Evolutionary conservation across 371 early-diverging fungal genomes (phyloP), one percentile per base, ranked within the genome.

Genomic region (Basidiobolus meristosporus): DNA sequence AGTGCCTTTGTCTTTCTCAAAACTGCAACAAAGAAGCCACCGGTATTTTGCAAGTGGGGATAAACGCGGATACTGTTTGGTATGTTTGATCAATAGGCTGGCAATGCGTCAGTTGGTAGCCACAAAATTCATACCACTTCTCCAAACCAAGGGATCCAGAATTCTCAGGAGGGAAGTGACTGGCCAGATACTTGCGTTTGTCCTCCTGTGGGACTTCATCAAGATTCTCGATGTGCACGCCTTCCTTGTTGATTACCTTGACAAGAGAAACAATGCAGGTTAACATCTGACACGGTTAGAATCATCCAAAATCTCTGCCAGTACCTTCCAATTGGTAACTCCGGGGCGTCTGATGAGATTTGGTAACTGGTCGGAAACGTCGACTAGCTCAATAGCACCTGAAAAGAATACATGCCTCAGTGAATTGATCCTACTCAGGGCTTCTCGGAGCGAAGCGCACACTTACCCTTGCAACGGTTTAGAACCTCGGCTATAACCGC

Each of bases 1-100:
- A 34, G 14, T 7, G 72, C 68, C 3, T 60, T 62, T 3, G 69
- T 65, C 65, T 92, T 97, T 59, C 87, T 75, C 42, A 99, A 68
- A 7, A 97, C 92, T 28, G 97, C 91, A 19, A 99, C 86, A 69
- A 99, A 99, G 69, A 99, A 99, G 14, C 92, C 99, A 44, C 99
- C 99, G 11, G 98, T 97, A 59, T 99, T 79, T 62, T 98, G 96
- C 40, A 79, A 61, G 44, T 90, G 90, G 34, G 99, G 98, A 52
- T 86, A 85, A 33, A 99, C 72, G 37, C 99, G 77, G 52, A 98
- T 45, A 63, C 76, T 72, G 43, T 42, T 33, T 41, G 23, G 30
- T 31, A 38, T n/a, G n/a, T n/a, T n/a, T n/a, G n/a, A n/a, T n/a
- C n/a, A n/a, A n/a, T n/a, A n/a, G n/a, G n/a, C n/a, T n/a, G n/a